Evolutionary conservation across 257 asterid genomes (phyloP), one percentile per base, ranked within the genome.

Genomic region (Solanum etuberosum): DNA sequence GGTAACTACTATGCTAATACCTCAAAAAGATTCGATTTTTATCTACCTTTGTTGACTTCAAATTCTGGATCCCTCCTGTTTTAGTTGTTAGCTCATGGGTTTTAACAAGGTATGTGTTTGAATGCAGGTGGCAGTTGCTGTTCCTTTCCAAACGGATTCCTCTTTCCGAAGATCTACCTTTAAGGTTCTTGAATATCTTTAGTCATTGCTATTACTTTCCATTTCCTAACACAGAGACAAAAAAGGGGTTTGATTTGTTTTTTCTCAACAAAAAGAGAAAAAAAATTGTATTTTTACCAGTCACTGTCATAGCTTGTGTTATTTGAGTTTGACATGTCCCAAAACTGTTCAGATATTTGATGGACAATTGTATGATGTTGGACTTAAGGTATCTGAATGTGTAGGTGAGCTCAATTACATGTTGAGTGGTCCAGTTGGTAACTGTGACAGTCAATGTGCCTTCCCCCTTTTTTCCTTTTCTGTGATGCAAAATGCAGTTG

Each of bases 121-220:
- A 88, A 86, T 89, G 91, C 96, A 93, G 95, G 92, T 90, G 86
- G 91, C 94, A 83, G 90, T 89, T 63, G 87, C 92, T 4, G 91
- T 92, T 90, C 86, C 94, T 88, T 80, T 90, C 88, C 89, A 86
- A 15, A 68, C 57, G 10, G 96, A 94, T 84, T 87, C 91, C 29
- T 86, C 92, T 81, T 74, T 90, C 54, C 89, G 90, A 35, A 91
- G 91, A 89, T 91, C 94, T 77, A 76, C 87, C 10, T 80, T 92
- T 40, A 93, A 94, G 98, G 98, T 94, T 85, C 38, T 61, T 89
- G 31, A 70, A 83, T 54, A 31, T 31, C 31, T 61, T 21, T 31
- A 85, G 5, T 85, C 2, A 61, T 35, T 83, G 27, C 18, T 85
- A 73, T 51, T 29, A 40, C 21, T 65, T 85, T 14, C 37, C 54